A percentile compares a stretch with the other conserved stretches of the same genome.
phyloP scores from a whole-genome alignment of 140 eudicot genomes.

The Bidens hawaiensis region DNA sequence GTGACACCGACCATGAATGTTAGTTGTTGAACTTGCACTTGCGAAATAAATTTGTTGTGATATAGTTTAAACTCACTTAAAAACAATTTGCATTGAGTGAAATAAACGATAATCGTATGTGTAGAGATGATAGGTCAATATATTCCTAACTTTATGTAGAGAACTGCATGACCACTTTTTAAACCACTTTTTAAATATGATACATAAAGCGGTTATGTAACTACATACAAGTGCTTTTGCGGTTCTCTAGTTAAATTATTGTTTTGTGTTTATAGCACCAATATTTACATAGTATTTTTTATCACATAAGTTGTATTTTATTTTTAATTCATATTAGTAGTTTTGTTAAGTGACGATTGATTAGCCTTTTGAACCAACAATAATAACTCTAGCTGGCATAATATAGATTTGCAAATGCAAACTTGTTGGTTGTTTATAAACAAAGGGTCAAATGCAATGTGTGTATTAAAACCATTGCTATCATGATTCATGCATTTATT shows the following conservation, averaged over 20 bases:
- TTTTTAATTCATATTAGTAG: neutral
- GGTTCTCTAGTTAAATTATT: neutral
- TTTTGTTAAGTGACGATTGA: neutral
- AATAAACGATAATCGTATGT: neutral
- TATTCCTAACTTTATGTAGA: neutral
- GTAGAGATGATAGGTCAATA: neutral
- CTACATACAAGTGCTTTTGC: neutral
- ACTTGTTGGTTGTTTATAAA: neutral
- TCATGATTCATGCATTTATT: neutral
- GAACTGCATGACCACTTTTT: neutral
- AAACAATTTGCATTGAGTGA: neutral
- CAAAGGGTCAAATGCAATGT: neutral
- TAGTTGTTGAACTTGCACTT: slow-evolving; percentile 11
- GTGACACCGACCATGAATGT: slow-evolving; percentile 17
- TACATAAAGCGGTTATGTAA: neutral
- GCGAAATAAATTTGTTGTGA: neutral
- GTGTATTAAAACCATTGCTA: neutral
- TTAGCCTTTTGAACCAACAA: neutral
- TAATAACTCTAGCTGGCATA: no score
- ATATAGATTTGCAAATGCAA: neutral
- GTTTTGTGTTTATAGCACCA: neutral
- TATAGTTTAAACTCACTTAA: neutral
- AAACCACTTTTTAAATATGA: neutral
- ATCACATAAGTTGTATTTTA: neutral
- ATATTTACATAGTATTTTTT: neutral